Percentiles rank a stretch among this genome's conserved stretches.
These are phyloP conservation scores for Solanum hybrid DNA, from an alignment of 305 asterid genomes.

Conservation along the genomic window DNA sequence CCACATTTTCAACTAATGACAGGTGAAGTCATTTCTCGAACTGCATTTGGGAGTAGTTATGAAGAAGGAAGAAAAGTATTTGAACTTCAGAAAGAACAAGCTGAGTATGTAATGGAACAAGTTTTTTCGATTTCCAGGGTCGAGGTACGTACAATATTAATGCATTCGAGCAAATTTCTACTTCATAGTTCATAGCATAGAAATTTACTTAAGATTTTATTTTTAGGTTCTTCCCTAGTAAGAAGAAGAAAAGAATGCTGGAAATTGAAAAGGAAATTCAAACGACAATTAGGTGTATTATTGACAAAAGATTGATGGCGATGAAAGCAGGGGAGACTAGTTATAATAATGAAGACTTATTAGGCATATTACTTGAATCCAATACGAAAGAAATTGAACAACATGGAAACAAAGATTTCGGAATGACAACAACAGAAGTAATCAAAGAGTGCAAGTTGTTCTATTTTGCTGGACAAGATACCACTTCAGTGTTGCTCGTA, in stretches of 20 bases:
- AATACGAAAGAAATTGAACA: constrained; percentile 18
- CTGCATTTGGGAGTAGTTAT: constrained; percentile 20
- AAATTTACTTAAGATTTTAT: neutral
- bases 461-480: constrained; percentile 6
- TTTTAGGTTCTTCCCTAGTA: constrained; percentile 34
- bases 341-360: constrained; percentile 23
- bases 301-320: constrained; percentile 29
- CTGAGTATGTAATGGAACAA: neutral
- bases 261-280: constrained; percentile 27
- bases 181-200: neutral
- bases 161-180: neutral
- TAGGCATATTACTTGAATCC: constrained; percentile 15
- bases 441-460: constrained; percentile 29
- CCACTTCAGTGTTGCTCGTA: no score
- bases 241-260: constrained; percentile 40
- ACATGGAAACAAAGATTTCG: constrained; percentile 16
- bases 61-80: constrained; percentile 17
- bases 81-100: neutral
- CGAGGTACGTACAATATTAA: constrained; percentile 5
- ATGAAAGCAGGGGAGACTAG: constrained; percentile 22
- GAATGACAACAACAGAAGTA: constrained; percentile 18
- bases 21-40: constrained; percentile 14
- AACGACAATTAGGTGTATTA: constrained; percentile 20
- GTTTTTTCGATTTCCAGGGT: constrained; percentile 14
- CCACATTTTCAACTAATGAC: constrained; percentile 6